A percentile compares a stretch with the other conserved stretches of the same genome.
Conservation (phyloP, 2,329 filamentous ascomycete species). For the Alternaria brassicicola region DNA sequence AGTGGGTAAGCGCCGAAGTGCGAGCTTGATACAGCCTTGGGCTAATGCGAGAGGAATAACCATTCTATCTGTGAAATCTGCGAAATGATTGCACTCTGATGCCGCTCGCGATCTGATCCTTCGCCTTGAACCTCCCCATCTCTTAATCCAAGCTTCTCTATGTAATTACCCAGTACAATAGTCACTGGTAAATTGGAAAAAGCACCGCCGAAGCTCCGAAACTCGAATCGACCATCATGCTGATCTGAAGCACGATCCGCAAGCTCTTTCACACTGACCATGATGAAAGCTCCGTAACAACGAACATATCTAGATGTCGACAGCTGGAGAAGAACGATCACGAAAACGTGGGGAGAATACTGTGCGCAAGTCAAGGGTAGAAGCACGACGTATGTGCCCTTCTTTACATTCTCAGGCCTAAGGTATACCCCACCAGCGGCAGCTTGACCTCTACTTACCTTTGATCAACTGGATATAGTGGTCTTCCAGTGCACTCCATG, state of each 20-base stretch:
- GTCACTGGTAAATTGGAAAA: neutral
- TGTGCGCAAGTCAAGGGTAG: neutral
- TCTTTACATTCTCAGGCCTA: neutral
- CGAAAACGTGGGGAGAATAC: neutral
- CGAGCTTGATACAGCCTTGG: neutral
- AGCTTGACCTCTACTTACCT: neutral
- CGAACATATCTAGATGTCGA: neutral
- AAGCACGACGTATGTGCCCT: neutral
- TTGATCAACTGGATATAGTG: neutral
- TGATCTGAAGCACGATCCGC: too few species aligned
- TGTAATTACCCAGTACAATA: neutral
- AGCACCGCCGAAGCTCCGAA: neutral
- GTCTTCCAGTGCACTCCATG: neutral
- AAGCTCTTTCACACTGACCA: neutral
- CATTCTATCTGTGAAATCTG: neutral
- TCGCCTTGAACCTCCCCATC: neutral
- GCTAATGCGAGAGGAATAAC: neutral
- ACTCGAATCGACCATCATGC: too few species aligned
- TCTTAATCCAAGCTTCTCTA: neutral
- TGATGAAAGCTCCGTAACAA: neutral
- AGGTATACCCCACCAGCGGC: neutral
- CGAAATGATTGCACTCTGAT: neutral
- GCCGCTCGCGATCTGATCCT: neutral
- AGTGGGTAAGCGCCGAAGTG: neutral
- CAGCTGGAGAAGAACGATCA: neutral